These are phyloP conservation scores for Leucosporidium creatinivorum DNA, from an alignment of 768 basidiomycete genomes.

Conservation along the genomic window DNA sequence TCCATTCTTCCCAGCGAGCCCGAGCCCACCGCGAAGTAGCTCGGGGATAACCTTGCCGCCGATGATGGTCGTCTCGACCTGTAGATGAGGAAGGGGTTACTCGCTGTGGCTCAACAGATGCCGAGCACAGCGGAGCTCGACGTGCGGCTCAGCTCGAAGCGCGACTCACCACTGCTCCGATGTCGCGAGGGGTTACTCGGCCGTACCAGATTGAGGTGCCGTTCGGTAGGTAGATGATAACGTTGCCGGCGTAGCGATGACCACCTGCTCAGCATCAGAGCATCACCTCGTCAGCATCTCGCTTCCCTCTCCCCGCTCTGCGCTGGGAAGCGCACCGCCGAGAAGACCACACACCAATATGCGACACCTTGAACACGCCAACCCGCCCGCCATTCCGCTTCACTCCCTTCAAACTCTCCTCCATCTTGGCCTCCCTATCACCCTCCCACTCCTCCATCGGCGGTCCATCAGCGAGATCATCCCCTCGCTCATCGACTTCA, in stretches of 20 bases:
- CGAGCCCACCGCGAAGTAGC: conserved; percentile 76
- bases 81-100: background rate
- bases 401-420: conserved; percentile 49
- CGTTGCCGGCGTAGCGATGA: conserved; percentile 17
- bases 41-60: conserved; percentile 74
- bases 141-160: no score
- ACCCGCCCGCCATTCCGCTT: conserved; percentile 54
- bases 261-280: background rate
- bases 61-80: conserved; percentile 69
- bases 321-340: no score
- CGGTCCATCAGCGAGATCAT: conserved; percentile 46
- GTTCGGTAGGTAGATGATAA: conserved; percentile 33
- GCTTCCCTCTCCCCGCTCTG: no score
- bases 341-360: conserved; percentile 74
- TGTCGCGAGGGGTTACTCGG: conserved; percentile 81
- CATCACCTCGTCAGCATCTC: no score
- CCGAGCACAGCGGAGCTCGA: no score
- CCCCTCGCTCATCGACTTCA: conserved; percentile 23
- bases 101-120: no score
- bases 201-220: conserved; percentile 53
- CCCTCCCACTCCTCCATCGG: conserved; percentile 56
- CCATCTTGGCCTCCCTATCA: conserved; percentile 46
- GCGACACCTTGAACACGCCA: conserved; percentile 77
- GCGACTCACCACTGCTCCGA: conserved; percentile 61
- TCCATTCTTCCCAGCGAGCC: conserved; percentile 47